phyloP scores from a whole-genome alignment of 23 red algal genomes.

The Chondrus crispus region DNA sequence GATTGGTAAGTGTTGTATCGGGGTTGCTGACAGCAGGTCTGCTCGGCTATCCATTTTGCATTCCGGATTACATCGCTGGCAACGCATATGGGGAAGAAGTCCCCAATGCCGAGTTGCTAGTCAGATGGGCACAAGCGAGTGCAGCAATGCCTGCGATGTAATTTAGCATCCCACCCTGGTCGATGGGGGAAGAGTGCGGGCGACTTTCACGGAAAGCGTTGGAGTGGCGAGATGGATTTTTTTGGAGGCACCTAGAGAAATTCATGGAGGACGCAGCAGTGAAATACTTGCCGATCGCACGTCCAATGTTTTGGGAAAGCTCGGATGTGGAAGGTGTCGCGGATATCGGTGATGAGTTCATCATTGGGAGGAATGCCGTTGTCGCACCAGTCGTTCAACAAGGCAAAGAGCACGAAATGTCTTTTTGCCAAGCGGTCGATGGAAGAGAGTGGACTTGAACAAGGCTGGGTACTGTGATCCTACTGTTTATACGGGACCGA shows the following conservation, averaged over 20 bases:
- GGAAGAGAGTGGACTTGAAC: slow-evolving; percentile 42
- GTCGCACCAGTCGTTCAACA: slow-evolving; percentile 75
- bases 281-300: slow-evolving; percentile 54
- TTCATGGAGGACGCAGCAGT: slow-evolving; percentile 18
- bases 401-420: slow-evolving; percentile 52
- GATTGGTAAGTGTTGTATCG: slow-evolving; percentile 74
- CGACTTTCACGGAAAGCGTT: slow-evolving; percentile 30
- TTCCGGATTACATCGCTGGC: slow-evolving; percentile 92
- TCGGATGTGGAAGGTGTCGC: neutral
- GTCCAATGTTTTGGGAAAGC: slow-evolving; percentile 89
- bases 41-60: slow-evolving; percentile 81
- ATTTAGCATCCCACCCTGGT: slow-evolving; percentile 79
- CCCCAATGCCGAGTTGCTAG: slow-evolving; percentile 65
- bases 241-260: slow-evolving; percentile 39
- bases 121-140: slow-evolving; percentile 84
- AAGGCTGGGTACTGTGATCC: neutral
- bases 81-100: slow-evolving; percentile 86
- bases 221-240: slow-evolving; percentile 55
- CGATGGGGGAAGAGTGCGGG: slow-evolving; percentile 59
- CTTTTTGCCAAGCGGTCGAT: slow-evolving; percentile 68
- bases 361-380: slow-evolving; percentile 75
- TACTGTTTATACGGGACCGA: neutral
- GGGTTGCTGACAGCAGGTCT: slow-evolving; percentile 72
- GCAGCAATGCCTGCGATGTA: slow-evolving; percentile 91
- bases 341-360: slow-evolving; percentile 76